These are phyloP conservation scores for Coffea humblotiana DNA, from an alignment of 305 asterid genomes.

Conservation along the genomic window DNA sequence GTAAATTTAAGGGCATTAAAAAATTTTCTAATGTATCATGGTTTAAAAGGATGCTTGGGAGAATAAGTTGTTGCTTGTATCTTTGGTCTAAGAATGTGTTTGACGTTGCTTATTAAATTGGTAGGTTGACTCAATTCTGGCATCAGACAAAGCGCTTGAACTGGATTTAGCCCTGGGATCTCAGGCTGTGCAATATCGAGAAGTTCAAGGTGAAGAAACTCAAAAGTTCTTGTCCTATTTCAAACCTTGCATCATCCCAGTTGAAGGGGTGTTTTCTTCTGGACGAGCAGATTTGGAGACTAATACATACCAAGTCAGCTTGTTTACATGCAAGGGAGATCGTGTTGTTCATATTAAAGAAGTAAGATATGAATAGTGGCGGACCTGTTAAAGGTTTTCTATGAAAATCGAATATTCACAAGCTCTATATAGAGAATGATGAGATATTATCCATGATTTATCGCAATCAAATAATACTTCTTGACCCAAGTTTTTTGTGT, in stretches of 20 bases:
- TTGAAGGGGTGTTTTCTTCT: slow-evolving; percentile 69
- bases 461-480: not conserved
- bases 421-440: not conserved
- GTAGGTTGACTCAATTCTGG: slow-evolving; percentile 31
- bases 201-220: slow-evolving; percentile 88
- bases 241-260: slow-evolving; percentile 87
- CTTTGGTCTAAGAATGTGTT: slow-evolving; percentile 1
- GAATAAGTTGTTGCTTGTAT: not conserved
- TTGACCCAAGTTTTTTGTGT: not conserved
- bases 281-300: slow-evolving; percentile 56
- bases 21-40: not conserved
- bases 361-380: slow-evolving; percentile 40
- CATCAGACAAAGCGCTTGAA: slow-evolving; percentile 61
- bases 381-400: not conserved
- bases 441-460: not conserved
- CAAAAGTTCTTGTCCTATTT: slow-evolving; percentile 87
- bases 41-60: slow-evolving; percentile 5
- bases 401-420: not conserved
- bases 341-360: slow-evolving; percentile 81
- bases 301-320: slow-evolving; percentile 55
- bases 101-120: slow-evolving; percentile 4
- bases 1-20: not conserved
- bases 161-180: slow-evolving; percentile 87
- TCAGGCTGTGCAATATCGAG: slow-evolving; percentile 82
- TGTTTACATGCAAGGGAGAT: slow-evolving; percentile 83